These are phyloP conservation scores for Vitis riparia DNA, from an alignment of 164 flowering plant genomes.

Conservation along the genomic window DNA sequence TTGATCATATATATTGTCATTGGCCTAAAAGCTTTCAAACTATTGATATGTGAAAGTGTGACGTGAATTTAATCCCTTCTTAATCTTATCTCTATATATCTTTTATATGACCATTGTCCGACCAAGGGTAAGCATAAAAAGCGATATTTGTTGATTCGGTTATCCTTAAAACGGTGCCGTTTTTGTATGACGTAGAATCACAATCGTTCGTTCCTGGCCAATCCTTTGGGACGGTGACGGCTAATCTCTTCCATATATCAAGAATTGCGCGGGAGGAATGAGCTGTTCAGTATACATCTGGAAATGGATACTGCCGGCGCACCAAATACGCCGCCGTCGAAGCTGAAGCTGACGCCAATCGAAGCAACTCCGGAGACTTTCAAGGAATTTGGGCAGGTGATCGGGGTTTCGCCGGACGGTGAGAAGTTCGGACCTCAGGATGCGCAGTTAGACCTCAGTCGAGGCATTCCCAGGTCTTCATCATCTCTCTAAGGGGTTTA, in stretches of 20 bases:
- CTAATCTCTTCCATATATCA: not conserved
- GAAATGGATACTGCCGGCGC: constrained; percentile 19
- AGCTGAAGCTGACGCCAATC: constrained; percentile 49
- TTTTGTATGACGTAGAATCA: too few species aligned
- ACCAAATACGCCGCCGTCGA: constrained; percentile 11
- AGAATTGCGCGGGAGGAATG: not conserved
- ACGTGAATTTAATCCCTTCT: too few species aligned
- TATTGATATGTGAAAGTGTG: too few species aligned
- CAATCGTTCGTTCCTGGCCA: not conserved
- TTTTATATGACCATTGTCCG: too few species aligned
- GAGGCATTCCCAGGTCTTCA: constrained; percentile 77
- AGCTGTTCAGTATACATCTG: too few species aligned
- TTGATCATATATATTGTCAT: too few species aligned
- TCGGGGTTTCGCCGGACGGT: constrained; percentile 70
- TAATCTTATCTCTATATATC: too few species aligned
- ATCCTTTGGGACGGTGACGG: not conserved
- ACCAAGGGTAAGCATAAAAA: too few species aligned
- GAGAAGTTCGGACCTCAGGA: constrained; percentile 73
- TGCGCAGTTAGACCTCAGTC: constrained; percentile 79
- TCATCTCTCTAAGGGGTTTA: not conserved
- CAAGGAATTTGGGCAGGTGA: constrained; percentile 74
- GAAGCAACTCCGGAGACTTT: constrained; percentile 78
- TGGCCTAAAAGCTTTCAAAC: too few species aligned
- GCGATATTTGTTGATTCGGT: too few species aligned
- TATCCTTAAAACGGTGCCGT: too few species aligned